These are phyloP conservation scores for Citrullus colocynthis DNA, from an alignment of 306 rosid genomes.

Conservation along the genomic window DNA sequence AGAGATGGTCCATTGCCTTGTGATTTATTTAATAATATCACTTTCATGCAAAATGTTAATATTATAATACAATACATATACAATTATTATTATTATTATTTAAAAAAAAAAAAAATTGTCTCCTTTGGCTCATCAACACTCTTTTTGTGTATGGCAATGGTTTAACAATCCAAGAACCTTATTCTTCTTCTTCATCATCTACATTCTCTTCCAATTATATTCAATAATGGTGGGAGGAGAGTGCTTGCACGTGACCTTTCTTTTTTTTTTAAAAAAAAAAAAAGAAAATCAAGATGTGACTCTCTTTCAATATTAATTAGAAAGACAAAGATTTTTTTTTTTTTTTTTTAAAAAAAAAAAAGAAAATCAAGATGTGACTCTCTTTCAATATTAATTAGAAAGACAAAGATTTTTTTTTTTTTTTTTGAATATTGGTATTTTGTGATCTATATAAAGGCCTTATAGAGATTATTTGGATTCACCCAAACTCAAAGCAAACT, in stretches of 20 bases:
- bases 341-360: no score
- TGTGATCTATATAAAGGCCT: neutral
- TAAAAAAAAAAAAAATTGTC: neutral
- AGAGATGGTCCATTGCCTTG: neutral
- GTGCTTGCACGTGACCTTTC: constrained; percentile 9
- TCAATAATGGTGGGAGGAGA: constrained; percentile 19
- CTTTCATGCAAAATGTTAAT: neutral
- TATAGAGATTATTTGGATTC: neutral
- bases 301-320: neutral
- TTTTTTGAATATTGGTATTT: neutral
- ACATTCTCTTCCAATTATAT: neutral
- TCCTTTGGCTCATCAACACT: neutral
- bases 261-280: no score
- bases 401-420: neutral
- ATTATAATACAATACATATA: neutral
- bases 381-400: neutral
- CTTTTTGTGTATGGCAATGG: constrained; percentile 5
- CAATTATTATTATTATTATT: neutral
- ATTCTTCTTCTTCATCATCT: constrained; percentile 14
- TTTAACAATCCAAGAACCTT: constrained; percentile 17
- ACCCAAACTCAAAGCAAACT: neutral
- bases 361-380: neutral
- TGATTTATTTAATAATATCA: constrained; percentile 10
- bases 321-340: neutral
- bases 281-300: neutral